phyloP scores from a whole-genome alignment of 257 asterid species.

The Nicotiana attenuata region DNA sequence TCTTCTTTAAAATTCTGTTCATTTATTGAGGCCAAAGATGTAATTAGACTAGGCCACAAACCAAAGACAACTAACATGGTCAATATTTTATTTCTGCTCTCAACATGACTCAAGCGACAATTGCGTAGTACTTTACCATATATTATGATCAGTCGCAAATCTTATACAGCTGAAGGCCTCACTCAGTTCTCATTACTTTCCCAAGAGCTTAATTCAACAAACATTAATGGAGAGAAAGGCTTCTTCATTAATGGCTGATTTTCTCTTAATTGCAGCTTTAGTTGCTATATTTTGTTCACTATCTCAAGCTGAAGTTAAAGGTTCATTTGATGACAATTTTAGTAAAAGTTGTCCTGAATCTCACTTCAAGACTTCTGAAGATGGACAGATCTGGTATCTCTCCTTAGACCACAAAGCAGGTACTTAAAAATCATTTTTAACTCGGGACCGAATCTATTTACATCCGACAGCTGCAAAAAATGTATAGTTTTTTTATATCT shows the following conservation, averaged over 20 bases:
- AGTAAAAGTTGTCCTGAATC: conserved; percentile 69
- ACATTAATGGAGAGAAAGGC: conserved; percentile 38
- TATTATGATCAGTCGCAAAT: background rate
- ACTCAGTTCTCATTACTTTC: background rate
- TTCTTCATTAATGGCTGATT: conserved; percentile 18
- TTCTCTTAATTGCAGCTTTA: conserved; percentile 29
- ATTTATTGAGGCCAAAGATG: no score
- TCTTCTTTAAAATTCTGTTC: no score
- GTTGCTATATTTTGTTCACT: conserved; percentile 17
- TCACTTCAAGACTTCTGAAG: conserved; percentile 77
- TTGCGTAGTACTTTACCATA: background rate
- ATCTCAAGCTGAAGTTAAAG: conserved; percentile 24
- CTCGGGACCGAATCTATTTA: no score
- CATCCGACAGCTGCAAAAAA: no score
- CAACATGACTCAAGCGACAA: background rate
- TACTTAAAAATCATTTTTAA: conserved; percentile 3
- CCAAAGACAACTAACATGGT: background rate
- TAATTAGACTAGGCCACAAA: no score
- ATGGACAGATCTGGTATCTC: conserved; percentile 86
- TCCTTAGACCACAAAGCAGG: conserved; percentile 70
- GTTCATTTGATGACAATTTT: conserved; percentile 59
- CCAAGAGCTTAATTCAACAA: background rate
- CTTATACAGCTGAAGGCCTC: conserved; percentile 7
- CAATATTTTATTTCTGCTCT: background rate
- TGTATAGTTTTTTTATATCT: no score